Conservation (phyloP, 495 filamentous ascomycete species). For the Penicillium silybi region DNA sequence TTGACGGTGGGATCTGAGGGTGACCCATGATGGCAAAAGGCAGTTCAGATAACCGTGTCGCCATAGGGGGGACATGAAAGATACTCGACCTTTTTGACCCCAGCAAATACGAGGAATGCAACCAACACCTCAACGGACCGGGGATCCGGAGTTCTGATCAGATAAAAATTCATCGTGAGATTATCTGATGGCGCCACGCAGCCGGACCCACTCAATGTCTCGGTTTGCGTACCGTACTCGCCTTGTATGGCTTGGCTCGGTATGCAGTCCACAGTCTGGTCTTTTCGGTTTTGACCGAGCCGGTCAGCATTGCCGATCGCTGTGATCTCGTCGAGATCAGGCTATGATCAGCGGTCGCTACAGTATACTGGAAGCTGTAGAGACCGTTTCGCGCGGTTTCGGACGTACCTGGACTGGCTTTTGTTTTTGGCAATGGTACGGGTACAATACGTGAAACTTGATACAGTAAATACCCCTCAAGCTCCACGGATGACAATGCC, state of each 20-base stretch:
- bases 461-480: too few species aligned
- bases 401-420: conserved; percentile 2
- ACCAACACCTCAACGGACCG: background rate
- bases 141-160: conserved; percentile 16
- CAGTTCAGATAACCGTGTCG: background rate
- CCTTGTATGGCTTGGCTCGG: background rate
- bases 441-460: too few species aligned
- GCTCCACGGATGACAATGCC: too few species aligned
- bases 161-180: conserved; percentile 26
- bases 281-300: conserved; percentile 1
- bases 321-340: background rate
- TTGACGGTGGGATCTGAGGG: background rate
- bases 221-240: conserved; percentile 1
- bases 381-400: conserved; percentile 8
- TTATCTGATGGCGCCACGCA: conserved; percentile 36
- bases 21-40: background rate
- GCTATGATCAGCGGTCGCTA: background rate
- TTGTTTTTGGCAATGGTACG: too few species aligned
- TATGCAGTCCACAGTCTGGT: too few species aligned
- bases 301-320: background rate
- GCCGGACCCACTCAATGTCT: conserved; percentile 16
- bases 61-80: conserved; percentile 2
- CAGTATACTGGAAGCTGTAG: background rate
- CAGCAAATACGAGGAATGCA: background rate
- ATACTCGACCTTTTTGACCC: background rate